A percentile compares a stretch with the other conserved stretches of the same genome.
Evolutionary conservation across 192 early-diverging fungal species (phyloP).

Genomic region (Endogone sp.): DNA sequence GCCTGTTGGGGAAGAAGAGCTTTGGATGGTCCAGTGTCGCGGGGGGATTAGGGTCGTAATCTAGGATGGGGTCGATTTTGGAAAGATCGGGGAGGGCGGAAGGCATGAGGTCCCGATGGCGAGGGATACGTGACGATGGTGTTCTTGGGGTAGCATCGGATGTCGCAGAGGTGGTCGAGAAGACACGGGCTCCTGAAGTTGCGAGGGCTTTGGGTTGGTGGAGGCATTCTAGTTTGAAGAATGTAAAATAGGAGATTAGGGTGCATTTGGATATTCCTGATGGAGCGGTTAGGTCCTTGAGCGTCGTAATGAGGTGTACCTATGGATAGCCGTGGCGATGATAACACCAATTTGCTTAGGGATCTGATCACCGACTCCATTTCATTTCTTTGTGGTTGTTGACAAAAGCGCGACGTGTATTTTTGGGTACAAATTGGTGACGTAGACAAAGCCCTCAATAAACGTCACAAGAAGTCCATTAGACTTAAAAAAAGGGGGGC

Average conservation of each 20-base stretch:
- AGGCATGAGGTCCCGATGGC: neutral
- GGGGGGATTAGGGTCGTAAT: neutral
- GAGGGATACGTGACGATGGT: neutral
- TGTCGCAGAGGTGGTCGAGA: neutral
- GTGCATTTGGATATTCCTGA: neutral
- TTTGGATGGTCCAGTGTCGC: neutral
- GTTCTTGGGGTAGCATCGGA: neutral
- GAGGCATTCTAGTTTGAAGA: neutral
- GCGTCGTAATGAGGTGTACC: neutral
- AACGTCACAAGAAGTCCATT: too few species aligned
- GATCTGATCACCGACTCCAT: neutral
- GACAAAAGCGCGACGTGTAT: too few species aligned
- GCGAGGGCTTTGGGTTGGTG: neutral
- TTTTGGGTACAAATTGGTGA: too few species aligned
- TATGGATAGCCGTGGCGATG: neutral
- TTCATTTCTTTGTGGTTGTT: too few species aligned
- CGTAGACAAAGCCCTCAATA: too few species aligned
- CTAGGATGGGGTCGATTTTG: neutral
- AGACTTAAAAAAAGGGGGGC: too few species aligned
- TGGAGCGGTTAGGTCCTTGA: neutral
- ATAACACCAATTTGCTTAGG: neutral
- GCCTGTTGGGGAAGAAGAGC: neutral
- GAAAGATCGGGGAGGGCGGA: neutral
- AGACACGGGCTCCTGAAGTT: neutral
- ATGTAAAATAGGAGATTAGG: too few species aligned